These are phyloP conservation scores for Chrysochromulina parva DNA, from an alignment of 78 protist species.

Conservation along the genomic window DNA sequence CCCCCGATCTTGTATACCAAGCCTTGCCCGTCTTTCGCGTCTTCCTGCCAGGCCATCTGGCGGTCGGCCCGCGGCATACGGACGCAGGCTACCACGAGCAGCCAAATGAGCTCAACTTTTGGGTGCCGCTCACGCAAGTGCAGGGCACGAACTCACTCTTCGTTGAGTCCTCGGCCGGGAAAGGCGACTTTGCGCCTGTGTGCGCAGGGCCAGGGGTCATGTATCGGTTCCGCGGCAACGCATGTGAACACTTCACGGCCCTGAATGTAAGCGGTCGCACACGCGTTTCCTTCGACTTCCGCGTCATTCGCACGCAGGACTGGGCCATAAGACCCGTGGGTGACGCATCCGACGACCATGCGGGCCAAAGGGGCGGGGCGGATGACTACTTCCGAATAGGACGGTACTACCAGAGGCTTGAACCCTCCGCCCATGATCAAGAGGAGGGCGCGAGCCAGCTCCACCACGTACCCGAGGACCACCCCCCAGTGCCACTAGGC, in stretches of 20 bases:
- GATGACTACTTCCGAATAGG: too few relatives aligned
- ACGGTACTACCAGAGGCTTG: too few relatives aligned
- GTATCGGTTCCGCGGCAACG: background rate
- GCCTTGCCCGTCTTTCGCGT: constrained; percentile 22
- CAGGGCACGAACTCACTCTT: background rate
- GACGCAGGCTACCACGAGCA: background rate
- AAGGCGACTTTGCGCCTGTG: background rate
- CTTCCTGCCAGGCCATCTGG: background rate
- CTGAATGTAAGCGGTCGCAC: constrained; percentile 7
- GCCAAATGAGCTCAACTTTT: constrained; percentile 3
- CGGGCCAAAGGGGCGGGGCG: too few relatives aligned
- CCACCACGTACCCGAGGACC: too few relatives aligned
- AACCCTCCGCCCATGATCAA: too few relatives aligned
- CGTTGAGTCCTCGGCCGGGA: background rate
- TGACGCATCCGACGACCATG: too few relatives aligned
- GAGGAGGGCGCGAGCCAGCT: too few relatives aligned
- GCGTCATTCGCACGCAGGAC: background rate
- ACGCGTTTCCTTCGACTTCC: constrained; percentile 31
- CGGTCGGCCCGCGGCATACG: background rate
- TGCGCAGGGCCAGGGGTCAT: background rate
- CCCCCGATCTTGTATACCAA: background rate
- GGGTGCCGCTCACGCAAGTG: constrained; percentile 5
- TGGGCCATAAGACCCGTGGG: background rate
- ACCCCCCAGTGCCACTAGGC: too few relatives aligned
- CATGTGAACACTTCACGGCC: constrained; percentile 9